These are phyloP conservation scores for Cicer yamashitae DNA, from an alignment of 306 rosid genomes.

Conservation along the genomic window DNA sequence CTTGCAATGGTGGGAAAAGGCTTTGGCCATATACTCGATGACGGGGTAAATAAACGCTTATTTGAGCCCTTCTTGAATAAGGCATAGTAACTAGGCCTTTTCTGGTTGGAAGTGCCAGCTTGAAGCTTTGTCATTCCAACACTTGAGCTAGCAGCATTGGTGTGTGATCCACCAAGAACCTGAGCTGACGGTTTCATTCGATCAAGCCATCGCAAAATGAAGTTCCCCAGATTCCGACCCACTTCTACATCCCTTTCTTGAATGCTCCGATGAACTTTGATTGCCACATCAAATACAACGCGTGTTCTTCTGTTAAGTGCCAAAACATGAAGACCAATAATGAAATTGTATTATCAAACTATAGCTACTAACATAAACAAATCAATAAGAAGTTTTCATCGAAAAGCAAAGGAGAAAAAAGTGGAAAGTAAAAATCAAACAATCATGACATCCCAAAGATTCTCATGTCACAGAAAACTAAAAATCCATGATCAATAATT, in stretches of 20 bases:
- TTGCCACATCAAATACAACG: slow-evolving; percentile 67
- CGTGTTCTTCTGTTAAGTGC: slow-evolving; percentile 70
- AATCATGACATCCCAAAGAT: not conserved
- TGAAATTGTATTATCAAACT: not conserved
- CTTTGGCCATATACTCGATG: slow-evolving; percentile 48
- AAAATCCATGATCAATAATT: slow-evolving; percentile 6
- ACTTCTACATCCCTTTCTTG: slow-evolving; percentile 88
- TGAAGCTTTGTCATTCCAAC: slow-evolving; percentile 46
- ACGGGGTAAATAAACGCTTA: slow-evolving; percentile 64
- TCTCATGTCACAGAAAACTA: not conserved
- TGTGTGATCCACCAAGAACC: slow-evolving; percentile 57
- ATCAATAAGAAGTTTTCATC: not conserved
- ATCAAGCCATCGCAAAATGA: slow-evolving; percentile 73
- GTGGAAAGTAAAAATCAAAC: slow-evolving; percentile 1
- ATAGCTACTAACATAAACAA: slow-evolving; percentile 1
- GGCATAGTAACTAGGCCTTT: slow-evolving; percentile 48
- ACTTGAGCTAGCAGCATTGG: slow-evolving; percentile 43
- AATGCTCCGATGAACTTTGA: slow-evolving; percentile 68
- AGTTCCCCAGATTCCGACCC: slow-evolving; percentile 85
- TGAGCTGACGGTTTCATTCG: slow-evolving; percentile 82
- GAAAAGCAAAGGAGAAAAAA: not conserved
- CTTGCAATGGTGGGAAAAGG: slow-evolving; percentile 64
- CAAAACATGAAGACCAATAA: slow-evolving; percentile 26
- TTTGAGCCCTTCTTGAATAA: slow-evolving; percentile 54
- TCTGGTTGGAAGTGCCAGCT: slow-evolving; percentile 45